A percentile compares a stretch with the other conserved stretches of the same genome.
phyloP scores from a whole-genome alignment of 1,284 basidiomycete species.

The Pseudozyma hubeiensis region DNA sequence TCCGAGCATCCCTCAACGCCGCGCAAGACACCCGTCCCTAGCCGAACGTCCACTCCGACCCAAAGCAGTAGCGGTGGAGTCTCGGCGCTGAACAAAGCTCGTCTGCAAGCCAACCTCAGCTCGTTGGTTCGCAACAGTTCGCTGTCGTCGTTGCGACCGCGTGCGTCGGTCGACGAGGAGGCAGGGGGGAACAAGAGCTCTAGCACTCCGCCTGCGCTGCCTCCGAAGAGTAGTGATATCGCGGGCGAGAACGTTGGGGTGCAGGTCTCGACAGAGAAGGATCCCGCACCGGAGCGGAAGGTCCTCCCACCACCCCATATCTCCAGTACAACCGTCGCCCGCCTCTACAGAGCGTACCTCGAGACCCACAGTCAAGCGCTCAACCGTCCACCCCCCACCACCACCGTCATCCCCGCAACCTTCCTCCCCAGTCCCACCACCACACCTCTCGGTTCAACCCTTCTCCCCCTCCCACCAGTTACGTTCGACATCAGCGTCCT shows the following conservation, averaged over 20 bases:
- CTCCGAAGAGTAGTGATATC: constrained; percentile 7
- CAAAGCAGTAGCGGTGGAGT: neutral
- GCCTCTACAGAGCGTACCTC: constrained; percentile 1
- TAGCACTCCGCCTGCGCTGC: constrained; percentile 2
- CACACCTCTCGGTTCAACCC: neutral
- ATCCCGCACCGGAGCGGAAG: too few relatives aligned
- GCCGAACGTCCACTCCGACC: constrained; percentile 15
- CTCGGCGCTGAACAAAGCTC: constrained; percentile 10
- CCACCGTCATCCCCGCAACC: neutral
- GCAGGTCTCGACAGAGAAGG: neutral
- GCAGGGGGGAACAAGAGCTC: neutral
- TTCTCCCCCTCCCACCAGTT: neutral
- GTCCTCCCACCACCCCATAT: neutral
- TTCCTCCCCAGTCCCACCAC: constrained; percentile 6
- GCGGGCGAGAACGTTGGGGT: too few relatives aligned
- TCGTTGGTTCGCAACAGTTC: constrained; percentile 23
- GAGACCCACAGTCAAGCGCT: constrained; percentile 29
- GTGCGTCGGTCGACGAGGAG: neutral
- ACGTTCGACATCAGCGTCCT: neutral
- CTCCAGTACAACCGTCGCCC: neutral
- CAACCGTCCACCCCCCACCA: neutral
- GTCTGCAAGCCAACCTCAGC: constrained; percentile 29
- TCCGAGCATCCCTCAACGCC: neutral
- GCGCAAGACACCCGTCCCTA: constrained; percentile 2
- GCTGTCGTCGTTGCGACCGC: constrained; percentile 5